A percentile compares a stretch with the other conserved stretches of the same genome.
These are phyloP conservation scores for Yamadazyma blattariae DNA, from an alignment of 1,139 yeast species.

Conservation along the genomic window DNA sequence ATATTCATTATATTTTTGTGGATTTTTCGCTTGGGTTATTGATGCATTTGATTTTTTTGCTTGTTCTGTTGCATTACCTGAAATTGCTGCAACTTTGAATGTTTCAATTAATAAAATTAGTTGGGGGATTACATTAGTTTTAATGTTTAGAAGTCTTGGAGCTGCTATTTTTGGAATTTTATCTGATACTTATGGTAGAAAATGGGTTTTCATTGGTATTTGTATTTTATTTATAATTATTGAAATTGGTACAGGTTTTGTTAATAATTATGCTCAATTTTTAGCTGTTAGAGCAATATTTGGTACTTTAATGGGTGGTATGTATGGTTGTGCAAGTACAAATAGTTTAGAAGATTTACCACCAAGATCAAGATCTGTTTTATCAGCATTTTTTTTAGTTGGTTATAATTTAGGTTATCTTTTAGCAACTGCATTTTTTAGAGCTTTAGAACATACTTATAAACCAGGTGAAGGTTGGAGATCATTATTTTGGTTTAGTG, in stretches of 20 bases:
- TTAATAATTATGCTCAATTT: slow-evolving; percentile 60
- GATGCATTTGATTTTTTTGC: slow-evolving; percentile 79
- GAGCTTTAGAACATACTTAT: slow-evolving; percentile 61
- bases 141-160: slow-evolving; percentile 79
- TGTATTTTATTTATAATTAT: slow-evolving; percentile 51
- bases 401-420: slow-evolving; percentile 41
- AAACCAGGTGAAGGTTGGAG: slow-evolving; percentile 58
- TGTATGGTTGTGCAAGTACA: slow-evolving; percentile 30
- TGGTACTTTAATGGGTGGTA: slow-evolving; percentile 41
- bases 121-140: slow-evolving; percentile 79
- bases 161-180: slow-evolving; percentile 66
- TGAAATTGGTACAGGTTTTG: slow-evolving; percentile 74
- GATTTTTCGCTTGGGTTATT: slow-evolving; percentile 74
- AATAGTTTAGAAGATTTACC: slow-evolving; percentile 38
- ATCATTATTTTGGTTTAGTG: slow-evolving; percentile 75
- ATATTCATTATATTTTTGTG: slow-evolving; percentile 62
- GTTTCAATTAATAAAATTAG: slow-evolving; percentile 54
- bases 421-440: slow-evolving; percentile 33
- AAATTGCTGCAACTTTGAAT: slow-evolving; percentile 52
- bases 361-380: slow-evolving; percentile 29
- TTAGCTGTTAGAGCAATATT: slow-evolving; percentile 53
- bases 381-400: slow-evolving; percentile 38
- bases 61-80: slow-evolving; percentile 58
- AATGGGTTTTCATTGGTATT: slow-evolving; percentile 62
- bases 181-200: slow-evolving; percentile 70